Percentiles rank a stretch among this genome's conserved stretches.
phyloP scores from a whole-genome alignment of 1,284 basidiomycete species.

The Tilletiopsis washingtonensis region DNA sequence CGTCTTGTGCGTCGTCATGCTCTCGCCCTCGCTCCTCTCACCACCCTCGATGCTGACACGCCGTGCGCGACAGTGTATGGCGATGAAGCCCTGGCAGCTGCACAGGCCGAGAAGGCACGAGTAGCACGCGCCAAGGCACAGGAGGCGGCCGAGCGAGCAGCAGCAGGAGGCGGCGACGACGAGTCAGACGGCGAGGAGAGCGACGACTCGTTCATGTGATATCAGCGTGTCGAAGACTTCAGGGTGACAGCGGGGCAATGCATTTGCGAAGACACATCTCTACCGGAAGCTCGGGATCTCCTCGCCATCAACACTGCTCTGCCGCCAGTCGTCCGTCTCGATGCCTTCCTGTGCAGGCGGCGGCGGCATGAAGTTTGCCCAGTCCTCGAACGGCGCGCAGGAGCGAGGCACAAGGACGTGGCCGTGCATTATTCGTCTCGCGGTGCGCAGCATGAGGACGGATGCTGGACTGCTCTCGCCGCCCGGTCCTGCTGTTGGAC shows the following conservation, averaged over 20 bases:
- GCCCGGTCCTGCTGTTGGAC: not conserved
- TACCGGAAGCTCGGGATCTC: too few relatives aligned
- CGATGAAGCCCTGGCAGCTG: constrained; percentile 32
- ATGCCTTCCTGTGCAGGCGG: too few relatives aligned
- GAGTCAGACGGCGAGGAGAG: constrained; percentile 25
- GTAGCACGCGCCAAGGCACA: constrained; percentile 19
- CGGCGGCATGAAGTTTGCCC: not conserved
- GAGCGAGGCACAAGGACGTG: constrained; percentile 1
- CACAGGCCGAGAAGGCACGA: constrained; percentile 20
- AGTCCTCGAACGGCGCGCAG: not conserved
- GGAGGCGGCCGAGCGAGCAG: constrained; percentile 9
- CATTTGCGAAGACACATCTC: too few relatives aligned
- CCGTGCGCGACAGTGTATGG: constrained; percentile 22
- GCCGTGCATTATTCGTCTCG: constrained; percentile 34
- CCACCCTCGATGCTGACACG: not conserved
- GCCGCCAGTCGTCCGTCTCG: too few relatives aligned
- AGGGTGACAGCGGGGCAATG: too few relatives aligned
- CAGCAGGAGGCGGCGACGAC: constrained; percentile 13
- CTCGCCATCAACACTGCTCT: too few relatives aligned
- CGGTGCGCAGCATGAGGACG: constrained; percentile 34
- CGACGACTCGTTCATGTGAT: constrained; percentile 44
- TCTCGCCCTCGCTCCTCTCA: not conserved
- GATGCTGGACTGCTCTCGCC: constrained; percentile 12
- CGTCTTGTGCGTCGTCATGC: constrained; percentile 46
- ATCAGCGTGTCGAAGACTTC: too few relatives aligned